Conservation (phyloP, 768 basidiomycete genomes). For the Psilocybe subaeruginosa region DNA sequence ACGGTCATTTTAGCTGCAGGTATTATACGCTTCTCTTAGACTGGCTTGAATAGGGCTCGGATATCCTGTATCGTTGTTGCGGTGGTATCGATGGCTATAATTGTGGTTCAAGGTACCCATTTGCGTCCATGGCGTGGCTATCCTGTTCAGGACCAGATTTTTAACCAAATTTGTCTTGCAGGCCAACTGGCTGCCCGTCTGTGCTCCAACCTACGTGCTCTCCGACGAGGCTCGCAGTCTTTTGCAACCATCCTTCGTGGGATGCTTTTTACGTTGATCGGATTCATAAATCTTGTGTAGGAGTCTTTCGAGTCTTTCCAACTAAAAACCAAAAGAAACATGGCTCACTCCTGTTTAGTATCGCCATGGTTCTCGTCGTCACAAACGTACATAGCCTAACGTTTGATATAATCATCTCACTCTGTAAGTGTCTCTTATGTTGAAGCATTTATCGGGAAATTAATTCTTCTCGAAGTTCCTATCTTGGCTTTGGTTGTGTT, state of each 20-base stretch:
- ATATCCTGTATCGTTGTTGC: slow-evolving; percentile 22
- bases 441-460: background rate
- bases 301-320: background rate
- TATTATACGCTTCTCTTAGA: background rate
- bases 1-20: background rate
- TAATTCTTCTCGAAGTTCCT: slow-evolving; percentile 15
- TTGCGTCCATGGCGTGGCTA: background rate
- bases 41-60: slow-evolving; percentile 11
- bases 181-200: slow-evolving; percentile 21
- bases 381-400: slow-evolving; percentile 14
- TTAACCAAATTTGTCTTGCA: background rate
- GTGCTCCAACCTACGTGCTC: slow-evolving; percentile 11
- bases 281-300: slow-evolving; percentile 21
- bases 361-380: slow-evolving; percentile 21
- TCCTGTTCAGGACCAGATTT: background rate
- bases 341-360: slow-evolving; percentile 1
- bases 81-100: slow-evolving; percentile 16
- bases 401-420: slow-evolving; percentile 24
- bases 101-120: slow-evolving; percentile 23
- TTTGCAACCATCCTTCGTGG: slow-evolving; percentile 21
- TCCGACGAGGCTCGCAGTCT: slow-evolving; percentile 14
- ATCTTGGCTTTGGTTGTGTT: slow-evolving; percentile 24
- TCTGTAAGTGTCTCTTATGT: slow-evolving; percentile 15
- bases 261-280: slow-evolving; percentile 22
- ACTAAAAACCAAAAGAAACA: background rate